phyloP scores from a whole-genome alignment of 2,329 filamentous ascomycete species.

The Arthrobotrys sinensis region DNA sequence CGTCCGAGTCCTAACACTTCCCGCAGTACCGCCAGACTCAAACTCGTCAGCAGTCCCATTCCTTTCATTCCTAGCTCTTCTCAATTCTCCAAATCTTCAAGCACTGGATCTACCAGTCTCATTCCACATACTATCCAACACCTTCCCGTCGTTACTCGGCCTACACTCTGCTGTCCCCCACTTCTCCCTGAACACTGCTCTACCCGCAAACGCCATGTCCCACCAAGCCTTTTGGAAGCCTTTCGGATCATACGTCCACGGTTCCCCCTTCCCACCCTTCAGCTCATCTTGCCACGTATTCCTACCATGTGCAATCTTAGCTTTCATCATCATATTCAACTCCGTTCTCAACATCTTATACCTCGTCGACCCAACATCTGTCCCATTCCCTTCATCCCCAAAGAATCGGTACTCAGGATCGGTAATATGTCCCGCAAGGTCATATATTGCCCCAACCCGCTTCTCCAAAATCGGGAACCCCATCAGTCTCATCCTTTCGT shows the following conservation, averaged over 20 bases:
- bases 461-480: slow-evolving; percentile 65
- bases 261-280: slow-evolving; percentile 71
- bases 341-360: slow-evolving; percentile 44
- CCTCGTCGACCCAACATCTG: slow-evolving; percentile 12
- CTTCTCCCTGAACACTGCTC: slow-evolving; percentile 17
- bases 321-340: slow-evolving; percentile 65
- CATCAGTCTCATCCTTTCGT: slow-evolving; percentile 70
- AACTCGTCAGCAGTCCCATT: too few relatives aligned
- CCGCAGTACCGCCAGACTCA: too few relatives aligned
- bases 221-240: slow-evolving; percentile 58
- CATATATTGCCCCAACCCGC: slow-evolving; percentile 67
- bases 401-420: slow-evolving; percentile 41
- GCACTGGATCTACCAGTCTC: too few relatives aligned
- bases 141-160: too few relatives aligned
- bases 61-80: too few relatives aligned
- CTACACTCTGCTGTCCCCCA: neutral
- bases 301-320: slow-evolving; percentile 65
- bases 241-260: slow-evolving; percentile 70
- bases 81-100: too few relatives aligned
- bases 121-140: too few relatives aligned
- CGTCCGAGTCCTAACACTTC: too few relatives aligned
- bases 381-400: neutral
- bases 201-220: slow-evolving; percentile 8
- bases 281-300: slow-evolving; percentile 72
- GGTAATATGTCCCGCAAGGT: slow-evolving; percentile 63